Evolutionary conservation across 495 filamentous ascomycete species (phyloP), one percentile per base, ranked within the genome.

Genomic region (Lasiosphaeris hirsuta): DNA sequence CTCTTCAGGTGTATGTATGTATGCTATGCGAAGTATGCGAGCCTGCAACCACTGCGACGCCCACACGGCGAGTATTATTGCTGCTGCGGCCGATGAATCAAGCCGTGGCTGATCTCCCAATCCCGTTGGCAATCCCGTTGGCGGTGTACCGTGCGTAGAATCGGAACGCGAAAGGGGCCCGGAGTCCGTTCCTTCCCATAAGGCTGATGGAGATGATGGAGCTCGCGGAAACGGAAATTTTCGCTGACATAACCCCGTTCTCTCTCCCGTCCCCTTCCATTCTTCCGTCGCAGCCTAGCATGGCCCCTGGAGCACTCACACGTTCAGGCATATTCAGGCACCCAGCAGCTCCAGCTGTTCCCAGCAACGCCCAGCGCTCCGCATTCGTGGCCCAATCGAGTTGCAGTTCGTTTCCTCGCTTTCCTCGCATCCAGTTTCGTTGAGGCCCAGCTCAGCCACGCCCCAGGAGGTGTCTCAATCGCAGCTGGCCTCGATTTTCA

Each of bases 71-170:
- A 30, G 23, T 30, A 30, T 7, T 46, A 23, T 17, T 23, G n/a
- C 18, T 46, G 43, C 49, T 14, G 15, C 19, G 14, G 14, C 49
- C 35, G 49, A 51, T 38, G 49, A 51, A 51, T 51, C 23, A 30
- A 30, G 23, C 23, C 23, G 49, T 36, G 49, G 40, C 18, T 51
- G 49, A 51, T 51, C 40, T 13, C 34, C n/a, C n/a, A n/a, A n/a
- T n/a, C n/a, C n/a, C n/a, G n/a, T n/a, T n/a, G n/a, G n/a, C n/a
- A n/a, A n/a, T n/a, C n/a, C n/a, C n/a, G n/a, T n/a, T n/a, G 49
- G 10, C 14, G 49, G 34, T 36, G 34, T n/a, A n/a, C n/a, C n/a
- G n/a, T n/a, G n/a, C n/a, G n/a, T 51, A 3, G 36, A n/a, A 46
- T 46, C 43, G 43, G n/a, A 9, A 19, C 17, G 43, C n/a, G 9